phyloP scores from a whole-genome alignment of 2,329 filamentous ascomycete genomes.

The Penicillium italicum region DNA sequence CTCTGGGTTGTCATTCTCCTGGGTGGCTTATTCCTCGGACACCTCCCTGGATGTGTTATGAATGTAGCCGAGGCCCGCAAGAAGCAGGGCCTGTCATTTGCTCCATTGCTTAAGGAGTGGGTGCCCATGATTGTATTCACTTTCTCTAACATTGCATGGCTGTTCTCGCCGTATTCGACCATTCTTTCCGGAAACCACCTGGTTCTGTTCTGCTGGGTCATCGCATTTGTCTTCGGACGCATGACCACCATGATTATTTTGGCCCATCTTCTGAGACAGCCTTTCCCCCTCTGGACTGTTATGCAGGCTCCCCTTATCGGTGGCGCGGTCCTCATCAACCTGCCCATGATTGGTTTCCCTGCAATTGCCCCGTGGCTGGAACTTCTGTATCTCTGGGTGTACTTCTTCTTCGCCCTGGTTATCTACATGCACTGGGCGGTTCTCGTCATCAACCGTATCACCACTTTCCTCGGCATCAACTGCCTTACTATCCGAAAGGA shows the following conservation, averaged over 20 bases:
- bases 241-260: slow-evolving; percentile 99
- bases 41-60: slow-evolving; percentile 83
- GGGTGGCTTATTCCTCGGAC: slow-evolving; percentile 62
- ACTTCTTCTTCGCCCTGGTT: slow-evolving; percentile 77
- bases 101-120: slow-evolving; percentile 90
- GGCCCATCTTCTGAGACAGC: slow-evolving; percentile 85
- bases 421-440: slow-evolving; percentile 93
- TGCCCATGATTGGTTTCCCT: slow-evolving; percentile 71
- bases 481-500: slow-evolving; percentile 73
- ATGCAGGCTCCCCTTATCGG: slow-evolving; percentile 83
- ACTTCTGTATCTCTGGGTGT: slow-evolving; percentile 75
- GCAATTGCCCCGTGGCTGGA: slow-evolving; percentile 65
- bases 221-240: slow-evolving; percentile 95
- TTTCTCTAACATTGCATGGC: slow-evolving; percentile 71
- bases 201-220: slow-evolving; percentile 84
- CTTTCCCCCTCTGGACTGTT: slow-evolving; percentile 95
- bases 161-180: slow-evolving; percentile 83
- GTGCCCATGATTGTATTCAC: slow-evolving; percentile 83
- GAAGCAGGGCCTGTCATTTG: slow-evolving; percentile 66
- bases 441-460: slow-evolving; percentile 86
- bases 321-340: slow-evolving; percentile 76
- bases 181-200: slow-evolving; percentile 81
- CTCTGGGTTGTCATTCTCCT: slow-evolving; percentile 77
- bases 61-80: slow-evolving; percentile 78
- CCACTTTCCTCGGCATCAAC: slow-evolving; percentile 87